These are phyloP conservation scores for Calonectria henricotiae DNA, from an alignment of 2,329 filamentous ascomycete species.

Conservation along the genomic window DNA sequence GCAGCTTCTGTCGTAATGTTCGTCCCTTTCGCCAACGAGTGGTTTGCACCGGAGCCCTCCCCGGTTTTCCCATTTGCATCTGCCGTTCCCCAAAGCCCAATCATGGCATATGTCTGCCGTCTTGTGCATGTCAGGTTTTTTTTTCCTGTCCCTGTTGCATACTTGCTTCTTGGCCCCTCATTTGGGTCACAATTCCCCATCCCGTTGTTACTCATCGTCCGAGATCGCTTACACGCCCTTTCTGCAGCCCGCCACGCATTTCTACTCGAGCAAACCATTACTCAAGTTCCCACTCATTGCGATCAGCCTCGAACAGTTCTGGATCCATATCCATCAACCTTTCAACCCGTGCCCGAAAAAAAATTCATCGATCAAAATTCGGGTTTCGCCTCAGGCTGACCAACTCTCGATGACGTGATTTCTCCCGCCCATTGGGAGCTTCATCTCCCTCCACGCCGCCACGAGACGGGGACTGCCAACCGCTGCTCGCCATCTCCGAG, in stretches of 20 bases:
- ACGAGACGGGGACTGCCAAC: conserved; percentile 35
- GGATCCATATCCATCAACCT: conserved; percentile 9
- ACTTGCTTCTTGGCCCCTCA: conserved; percentile 35
- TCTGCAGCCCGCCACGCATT: conserved; percentile 37
- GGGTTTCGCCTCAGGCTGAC: conserved; percentile 23
- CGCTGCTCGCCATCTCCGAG: conserved; percentile 43
- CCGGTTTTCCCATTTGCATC: conserved; percentile 33
- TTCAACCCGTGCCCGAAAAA: conserved; percentile 19
- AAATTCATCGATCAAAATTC: conserved; percentile 8
- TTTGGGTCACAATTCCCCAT: conserved; percentile 33
- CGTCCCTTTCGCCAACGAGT: conserved; percentile 14
- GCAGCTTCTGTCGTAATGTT: conserved; percentile 29
- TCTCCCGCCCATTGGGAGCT: conserved; percentile 12
- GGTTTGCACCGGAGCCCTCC: conserved; percentile 30
- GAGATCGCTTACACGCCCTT: conserved; percentile 31
- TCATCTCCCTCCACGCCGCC: conserved; percentile 33
- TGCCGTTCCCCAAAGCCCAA: conserved; percentile 41
- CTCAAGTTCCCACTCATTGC: conserved; percentile 12
- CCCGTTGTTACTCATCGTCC: conserved; percentile 24
- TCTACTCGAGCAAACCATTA: conserved; percentile 29
- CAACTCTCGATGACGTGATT: conserved; percentile 46
- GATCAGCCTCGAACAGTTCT: conserved; percentile 34
- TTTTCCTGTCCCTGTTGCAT: conserved; percentile 27
- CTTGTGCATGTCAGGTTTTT: conserved; percentile 44
- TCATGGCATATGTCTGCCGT: conserved; percentile 38